Evolutionary conservation across 306 rosid genomes (phyloP).

Genomic region (Crotalaria pallida): DNA sequence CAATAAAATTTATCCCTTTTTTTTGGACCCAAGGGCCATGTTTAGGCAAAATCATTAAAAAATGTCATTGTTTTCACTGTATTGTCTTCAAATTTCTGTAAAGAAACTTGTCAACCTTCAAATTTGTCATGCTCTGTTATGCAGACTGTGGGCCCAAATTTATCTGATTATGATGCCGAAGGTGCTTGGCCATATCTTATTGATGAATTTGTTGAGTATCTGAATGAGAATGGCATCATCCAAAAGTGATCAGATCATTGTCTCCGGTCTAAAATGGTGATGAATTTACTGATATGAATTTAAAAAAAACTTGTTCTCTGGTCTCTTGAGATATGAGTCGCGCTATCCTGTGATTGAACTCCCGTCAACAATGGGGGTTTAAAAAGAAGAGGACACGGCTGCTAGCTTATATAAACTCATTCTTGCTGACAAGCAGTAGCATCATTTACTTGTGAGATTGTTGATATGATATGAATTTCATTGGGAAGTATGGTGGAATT

Average conservation of each 20-base stretch:
- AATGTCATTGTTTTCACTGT: background rate
- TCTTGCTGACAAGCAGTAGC: slow-evolving; percentile 27
- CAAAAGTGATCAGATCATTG: slow-evolving; percentile 36
- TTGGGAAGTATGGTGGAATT: slow-evolving; percentile 19
- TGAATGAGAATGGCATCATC: slow-evolving; percentile 68
- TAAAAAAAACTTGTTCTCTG: slow-evolving; percentile 8
- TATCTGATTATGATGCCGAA: slow-evolving; percentile 84
- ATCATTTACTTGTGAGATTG: slow-evolving; percentile 31
- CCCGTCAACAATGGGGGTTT: slow-evolving; percentile 2
- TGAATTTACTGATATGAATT: slow-evolving; percentile 9
- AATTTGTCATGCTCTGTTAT: slow-evolving; percentile 18
- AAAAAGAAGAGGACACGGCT: slow-evolving; percentile 19
- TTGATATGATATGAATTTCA: slow-evolving; percentile 24
- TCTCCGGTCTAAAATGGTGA: slow-evolving; percentile 38
- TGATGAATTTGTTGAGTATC: slow-evolving; percentile 90
- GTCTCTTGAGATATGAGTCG: slow-evolving; percentile 1
- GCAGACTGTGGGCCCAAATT: slow-evolving; percentile 65
- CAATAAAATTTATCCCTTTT: too few relatives aligned
- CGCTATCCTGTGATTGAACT: slow-evolving; percentile 20
- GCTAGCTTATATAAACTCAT: slow-evolving; percentile 21
- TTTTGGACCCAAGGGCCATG: too few relatives aligned
- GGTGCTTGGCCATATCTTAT: slow-evolving; percentile 99
- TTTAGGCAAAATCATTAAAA: too few relatives aligned
- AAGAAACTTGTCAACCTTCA: background rate
- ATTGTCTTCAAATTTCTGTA: background rate